Percentiles rank a stretch among this genome's conserved stretches.
phyloP scores from a whole-genome alignment of 192 early-diverging fungal genomes.

The Umbelopsis sp. region DNA sequence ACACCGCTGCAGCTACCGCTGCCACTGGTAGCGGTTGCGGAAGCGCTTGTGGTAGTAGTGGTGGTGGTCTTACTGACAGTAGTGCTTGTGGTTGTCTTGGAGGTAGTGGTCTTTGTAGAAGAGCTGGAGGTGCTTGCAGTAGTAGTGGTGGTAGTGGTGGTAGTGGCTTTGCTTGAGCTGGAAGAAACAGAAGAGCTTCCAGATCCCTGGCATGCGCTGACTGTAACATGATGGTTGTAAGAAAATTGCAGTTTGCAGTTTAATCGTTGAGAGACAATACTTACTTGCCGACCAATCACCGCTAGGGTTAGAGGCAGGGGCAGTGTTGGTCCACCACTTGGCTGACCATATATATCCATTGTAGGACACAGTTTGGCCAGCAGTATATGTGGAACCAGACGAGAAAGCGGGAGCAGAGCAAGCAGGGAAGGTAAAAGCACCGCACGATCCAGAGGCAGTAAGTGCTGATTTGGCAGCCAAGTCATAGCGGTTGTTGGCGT shows the following conservation, averaged over 20 bases:
- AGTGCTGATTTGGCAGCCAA: slow-evolving; percentile 18
- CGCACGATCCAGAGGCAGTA: slow-evolving; percentile 6
- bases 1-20: slow-evolving; percentile 28
- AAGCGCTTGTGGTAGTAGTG: neutral
- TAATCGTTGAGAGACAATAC: neutral
- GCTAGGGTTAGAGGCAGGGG: slow-evolving; percentile 31
- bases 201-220: slow-evolving; percentile 41
- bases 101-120: slow-evolving; percentile 24
- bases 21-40: neutral
- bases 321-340: slow-evolving; percentile 44
- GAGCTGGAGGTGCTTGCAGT: no score
- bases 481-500: slow-evolving; percentile 29
- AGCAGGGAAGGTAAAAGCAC: slow-evolving; percentile 25
- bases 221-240: neutral
- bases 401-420: slow-evolving; percentile 45
- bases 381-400: slow-evolving; percentile 35
- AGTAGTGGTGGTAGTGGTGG: slow-evolving; percentile 8
- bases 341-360: slow-evolving; percentile 50
- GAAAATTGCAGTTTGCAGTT: no score
- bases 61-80: slow-evolving; percentile 1
- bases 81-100: slow-evolving; percentile 19
- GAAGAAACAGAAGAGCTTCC: slow-evolving; percentile 7
- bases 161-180: slow-evolving; percentile 12
- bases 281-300: slow-evolving; percentile 41
- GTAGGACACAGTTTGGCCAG: slow-evolving; percentile 45